Conservation (phyloP, 129 eudicot genomes). For the Chrysanthemum seticuspe region DNA sequence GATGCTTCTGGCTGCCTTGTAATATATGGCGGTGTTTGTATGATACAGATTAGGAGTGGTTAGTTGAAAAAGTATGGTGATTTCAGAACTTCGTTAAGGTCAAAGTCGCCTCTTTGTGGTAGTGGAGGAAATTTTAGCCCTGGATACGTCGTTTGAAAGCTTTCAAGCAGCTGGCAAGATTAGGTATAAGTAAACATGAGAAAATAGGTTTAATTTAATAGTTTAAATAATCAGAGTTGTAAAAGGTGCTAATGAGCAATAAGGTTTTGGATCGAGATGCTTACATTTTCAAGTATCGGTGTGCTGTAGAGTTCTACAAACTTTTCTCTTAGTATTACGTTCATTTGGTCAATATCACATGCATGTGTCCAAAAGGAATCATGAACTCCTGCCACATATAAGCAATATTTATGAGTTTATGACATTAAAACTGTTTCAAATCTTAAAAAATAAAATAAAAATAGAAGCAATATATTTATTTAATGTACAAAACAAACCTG, state of each 20-base stretch:
- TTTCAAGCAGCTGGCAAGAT: constrained; percentile 71
- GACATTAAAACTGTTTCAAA: constrained; percentile 5
- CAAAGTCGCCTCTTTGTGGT: constrained; percentile 80
- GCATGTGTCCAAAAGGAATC: constrained; percentile 99
- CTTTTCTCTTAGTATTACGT: constrained; percentile 68
- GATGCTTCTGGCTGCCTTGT: constrained; percentile 25
- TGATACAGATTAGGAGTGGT: constrained; percentile 19
- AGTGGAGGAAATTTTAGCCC: constrained; percentile 68
- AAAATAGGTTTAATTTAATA: neutral
- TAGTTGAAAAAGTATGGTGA: constrained; percentile 96
- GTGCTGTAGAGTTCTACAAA: constrained; percentile 86
- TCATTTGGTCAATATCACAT: constrained; percentile 85
- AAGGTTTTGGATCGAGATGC: constrained; percentile 21
- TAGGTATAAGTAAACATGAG: constrained; percentile 12
- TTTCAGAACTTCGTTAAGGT: constrained; percentile 64
- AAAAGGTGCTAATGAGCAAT: neutral
- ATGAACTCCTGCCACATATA: constrained; percentile 71
- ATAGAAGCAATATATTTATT: neutral
- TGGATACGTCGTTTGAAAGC: constrained; percentile 75
- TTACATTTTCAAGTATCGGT: constrained; percentile 86
- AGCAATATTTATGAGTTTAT: constrained; percentile 3
- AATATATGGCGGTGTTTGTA: constrained; percentile 2
- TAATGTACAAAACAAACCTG: constrained; percentile 49
- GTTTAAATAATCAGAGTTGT: neutral
- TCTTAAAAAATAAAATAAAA: neutral